A percentile compares a stretch with the other conserved stretches of the same genome.
Evolutionary conservation across 75 land plant genomes (phyloP).

Genomic region (Larix kaempferi): DNA sequence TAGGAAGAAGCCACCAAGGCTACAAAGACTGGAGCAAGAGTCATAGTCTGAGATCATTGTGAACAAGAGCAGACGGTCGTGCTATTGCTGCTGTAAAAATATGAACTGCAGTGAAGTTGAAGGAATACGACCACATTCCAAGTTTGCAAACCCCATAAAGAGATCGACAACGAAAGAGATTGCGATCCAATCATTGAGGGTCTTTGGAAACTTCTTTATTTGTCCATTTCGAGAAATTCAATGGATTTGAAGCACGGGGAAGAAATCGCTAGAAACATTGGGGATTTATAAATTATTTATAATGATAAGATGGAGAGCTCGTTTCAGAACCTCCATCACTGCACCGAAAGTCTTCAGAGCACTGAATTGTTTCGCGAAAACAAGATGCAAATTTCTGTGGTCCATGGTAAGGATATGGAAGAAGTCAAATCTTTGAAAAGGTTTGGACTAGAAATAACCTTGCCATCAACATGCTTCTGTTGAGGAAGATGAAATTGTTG

Average conservation of each 20-base stretch:
- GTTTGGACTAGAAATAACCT: constrained; percentile 21
- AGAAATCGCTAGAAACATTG: constrained; percentile 5
- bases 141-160: too few species aligned
- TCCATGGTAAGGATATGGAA: constrained; percentile 11
- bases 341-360: not conserved
- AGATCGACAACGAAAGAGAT: too few species aligned
- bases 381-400: not conserved
- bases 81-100: too few species aligned
- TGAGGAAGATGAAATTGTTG: not conserved
- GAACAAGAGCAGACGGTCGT: too few species aligned
- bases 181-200: too few species aligned
- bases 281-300: constrained; percentile 6
- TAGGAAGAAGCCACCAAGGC: too few species aligned
- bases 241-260: constrained; percentile 14
- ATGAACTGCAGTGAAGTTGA: too few species aligned
- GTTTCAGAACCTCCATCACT: not conserved
- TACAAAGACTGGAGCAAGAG: too few species aligned
- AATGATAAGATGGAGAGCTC: not conserved
- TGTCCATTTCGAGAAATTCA: too few species aligned
- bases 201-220: too few species aligned
- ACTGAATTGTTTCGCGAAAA: constrained; percentile 4
- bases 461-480: constrained; percentile 7
- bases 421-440: constrained; percentile 15
- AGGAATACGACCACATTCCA: too few species aligned
- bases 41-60: too few species aligned